Conservation (phyloP, 352 stramenopile species). For the Phytopythium cucurbitacearum region DNA sequence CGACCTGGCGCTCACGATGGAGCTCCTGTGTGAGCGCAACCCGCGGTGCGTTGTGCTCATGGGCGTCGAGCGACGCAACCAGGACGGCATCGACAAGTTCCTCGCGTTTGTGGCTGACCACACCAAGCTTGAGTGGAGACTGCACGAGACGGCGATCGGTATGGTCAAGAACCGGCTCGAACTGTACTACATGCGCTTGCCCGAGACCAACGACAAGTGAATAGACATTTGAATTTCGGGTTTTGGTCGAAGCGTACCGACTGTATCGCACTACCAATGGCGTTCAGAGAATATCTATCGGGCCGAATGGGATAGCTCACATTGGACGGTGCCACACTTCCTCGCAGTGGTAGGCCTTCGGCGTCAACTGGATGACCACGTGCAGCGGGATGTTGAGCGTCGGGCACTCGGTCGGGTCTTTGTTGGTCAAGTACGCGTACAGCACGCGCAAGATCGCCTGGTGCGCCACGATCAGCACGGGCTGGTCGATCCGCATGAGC, state of each 20-base stretch:
- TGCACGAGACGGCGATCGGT: conserved; percentile 38
- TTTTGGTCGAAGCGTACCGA: too few relatives aligned
- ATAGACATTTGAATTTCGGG: not conserved
- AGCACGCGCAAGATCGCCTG: conserved; percentile 95
- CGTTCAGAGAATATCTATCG: too few relatives aligned
- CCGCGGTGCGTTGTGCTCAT: conserved; percentile 62
- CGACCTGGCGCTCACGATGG: conserved; percentile 84
- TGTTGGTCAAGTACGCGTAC: conserved; percentile 96
- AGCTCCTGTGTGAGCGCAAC: conserved; percentile 59
- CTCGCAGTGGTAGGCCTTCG: conserved; percentile 93
- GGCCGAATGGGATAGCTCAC: conserved; percentile 18
- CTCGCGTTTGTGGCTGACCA: conserved; percentile 46
- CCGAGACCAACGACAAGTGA: conserved; percentile 3
- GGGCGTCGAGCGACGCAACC: conserved; percentile 72
- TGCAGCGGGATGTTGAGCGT: conserved; percentile 93
- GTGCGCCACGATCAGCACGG: conserved; percentile 92
- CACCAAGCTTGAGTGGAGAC: conserved; percentile 39
- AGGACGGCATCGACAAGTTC: conserved; percentile 81
- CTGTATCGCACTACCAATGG: too few relatives aligned
- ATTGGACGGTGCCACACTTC: conserved; percentile 91
- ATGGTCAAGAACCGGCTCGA: conserved; percentile 60
- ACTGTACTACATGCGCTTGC: conserved; percentile 57
- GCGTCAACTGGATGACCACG: conserved; percentile 94
- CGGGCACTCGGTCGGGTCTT: conserved; percentile 88
- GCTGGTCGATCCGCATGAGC: conserved; percentile 94